Evolutionary conservation across 306 rosid species (phyloP), one percentile per base, ranked within the genome.

Genomic region (Cercis canadensis): DNA sequence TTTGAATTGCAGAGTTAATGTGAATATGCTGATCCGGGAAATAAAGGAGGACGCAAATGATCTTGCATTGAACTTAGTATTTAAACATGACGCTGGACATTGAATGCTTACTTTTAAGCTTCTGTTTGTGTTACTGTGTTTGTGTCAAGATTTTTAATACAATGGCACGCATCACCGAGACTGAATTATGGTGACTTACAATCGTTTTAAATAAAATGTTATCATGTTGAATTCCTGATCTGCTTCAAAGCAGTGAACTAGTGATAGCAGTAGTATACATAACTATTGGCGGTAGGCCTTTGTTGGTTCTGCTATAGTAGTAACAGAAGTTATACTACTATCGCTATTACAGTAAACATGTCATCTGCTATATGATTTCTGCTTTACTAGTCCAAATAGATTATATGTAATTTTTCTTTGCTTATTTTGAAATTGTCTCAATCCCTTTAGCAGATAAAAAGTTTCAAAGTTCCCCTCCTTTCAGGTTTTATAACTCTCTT

Each of bases 401-500:
- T 24, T 46, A 16, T 62, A 5, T 39, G 44, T 65, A 12, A 9
- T 18, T 53, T 47, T 44, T 70, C 0, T 36, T 19, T 62, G 43
- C 8, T 18, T 13, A 13, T 54, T 57, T 21, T 47, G 5, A 7
- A 52, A 34, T 53, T 69, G 73, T 55, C 44, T 34, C 49, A 2
- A 72, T 54, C 6, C 10, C 46, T 43, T 70, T 70, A 62, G 53
- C 31, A 24, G 6, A 21, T 41, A 9, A 45, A 43, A 56, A 57
- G 17, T 17, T 57, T 70, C 56, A 8, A 36, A 70, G 3, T 49
- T 84, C 61, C 15, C 54, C 0, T 67, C 50, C 33, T 81, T 82
- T 74, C 90, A 95, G 99, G 76, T 95, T 17, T 66, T 91, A 91
- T 73, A 68, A 77, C 47, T 83, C 99, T 34, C 99, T 95, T 56